Conservation (phyloP, 2,329 filamentous ascomycete species). For the Penicillium digitatum region DNA sequence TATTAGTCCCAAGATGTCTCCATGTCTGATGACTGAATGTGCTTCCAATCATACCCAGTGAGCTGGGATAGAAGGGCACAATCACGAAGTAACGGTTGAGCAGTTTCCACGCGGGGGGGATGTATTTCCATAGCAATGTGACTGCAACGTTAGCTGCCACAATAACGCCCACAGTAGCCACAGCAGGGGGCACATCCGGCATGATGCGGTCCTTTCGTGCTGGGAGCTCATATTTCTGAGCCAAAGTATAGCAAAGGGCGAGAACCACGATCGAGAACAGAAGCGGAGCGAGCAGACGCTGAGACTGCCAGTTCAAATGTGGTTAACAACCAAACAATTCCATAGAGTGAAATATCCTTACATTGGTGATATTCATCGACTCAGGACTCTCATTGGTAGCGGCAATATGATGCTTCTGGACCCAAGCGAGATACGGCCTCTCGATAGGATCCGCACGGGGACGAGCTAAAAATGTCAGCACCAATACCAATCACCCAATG, state of each 20-base stretch:
- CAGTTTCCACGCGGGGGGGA: conserved; percentile 52
- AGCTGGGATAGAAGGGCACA: conserved; percentile 51
- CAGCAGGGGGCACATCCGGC: conserved; percentile 49
- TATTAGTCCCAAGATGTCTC: conserved; percentile 52
- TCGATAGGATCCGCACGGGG: conserved; percentile 40
- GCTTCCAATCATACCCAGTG: conserved; percentile 51
- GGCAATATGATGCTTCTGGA: conserved; percentile 42
- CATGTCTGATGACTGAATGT: conserved; percentile 56
- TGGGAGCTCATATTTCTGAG: conserved; percentile 50
- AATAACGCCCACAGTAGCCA: conserved; percentile 50
- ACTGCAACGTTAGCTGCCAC: conserved; percentile 49
- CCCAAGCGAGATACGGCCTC: conserved; percentile 42
- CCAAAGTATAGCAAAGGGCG: conserved; percentile 43
- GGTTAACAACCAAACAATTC: not conserved
- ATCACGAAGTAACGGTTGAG: conserved; percentile 56
- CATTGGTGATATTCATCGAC: conserved; percentile 35
- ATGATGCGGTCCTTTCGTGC: conserved; percentile 47
- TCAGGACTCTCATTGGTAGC: conserved; percentile 36
- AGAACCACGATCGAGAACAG: conserved; percentile 39
- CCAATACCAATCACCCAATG: not conserved
- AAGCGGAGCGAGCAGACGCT: conserved; percentile 47
- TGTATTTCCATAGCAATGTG: conserved; percentile 50
- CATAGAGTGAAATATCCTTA: conserved; percentile 16
- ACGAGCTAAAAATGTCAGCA: conserved; percentile 27
- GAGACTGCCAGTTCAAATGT: conserved; percentile 27